Base-by-base conservation (phyloP, 208 protist species). In the Porcisia hertigi region DNA sequence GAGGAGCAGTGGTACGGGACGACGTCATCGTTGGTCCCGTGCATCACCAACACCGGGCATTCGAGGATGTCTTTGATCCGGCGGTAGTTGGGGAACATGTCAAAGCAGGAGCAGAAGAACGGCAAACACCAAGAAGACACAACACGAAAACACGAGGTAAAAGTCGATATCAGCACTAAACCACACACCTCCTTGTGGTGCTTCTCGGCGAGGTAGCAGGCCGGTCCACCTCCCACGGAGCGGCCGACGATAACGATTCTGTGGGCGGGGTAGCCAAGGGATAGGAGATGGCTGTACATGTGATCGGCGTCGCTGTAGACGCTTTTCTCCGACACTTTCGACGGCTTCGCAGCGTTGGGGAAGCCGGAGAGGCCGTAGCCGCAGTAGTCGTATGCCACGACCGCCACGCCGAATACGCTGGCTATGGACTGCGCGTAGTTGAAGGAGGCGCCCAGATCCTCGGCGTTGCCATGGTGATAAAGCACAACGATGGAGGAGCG, bases 371-470 rank as follows among this genome's bases (percentile, higher is more conserved):
- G 82, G 34, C 91, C 91, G 77, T 94, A 95, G 18, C 91, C 91
- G 63, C 89, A 88, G 81, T 96, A 96, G 82, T 96, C 91, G 74
- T 92, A 96, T 30, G 58, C 85, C 23, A 96, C 60, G 34, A 95
- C 83, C 25, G 81, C 72, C 0, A 88, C 49, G 0, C 73, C 66
- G 18, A 94, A 71, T 0, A 62, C 62, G 49, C 73, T 23, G 4
- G 72, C 63, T n/a, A 93, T 47, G 47, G 67, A 84, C 55, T 69
- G 23, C 8, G 89, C 72, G 39, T 82, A 73, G 30, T 67, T 45
- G 59, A 83, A 82, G 69, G 83, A 86, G 41, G 55, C 72, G 36
- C 86, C 83, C 30, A 96, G 73, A 60, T 93, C 82, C 57, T 96
- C 89, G 34, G 88, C 89, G 71, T 96, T 96, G 58, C 91, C 91